Evolutionary conservation across 257 asterid species (phyloP).

Genomic region (Linderniella brevidens): DNA sequence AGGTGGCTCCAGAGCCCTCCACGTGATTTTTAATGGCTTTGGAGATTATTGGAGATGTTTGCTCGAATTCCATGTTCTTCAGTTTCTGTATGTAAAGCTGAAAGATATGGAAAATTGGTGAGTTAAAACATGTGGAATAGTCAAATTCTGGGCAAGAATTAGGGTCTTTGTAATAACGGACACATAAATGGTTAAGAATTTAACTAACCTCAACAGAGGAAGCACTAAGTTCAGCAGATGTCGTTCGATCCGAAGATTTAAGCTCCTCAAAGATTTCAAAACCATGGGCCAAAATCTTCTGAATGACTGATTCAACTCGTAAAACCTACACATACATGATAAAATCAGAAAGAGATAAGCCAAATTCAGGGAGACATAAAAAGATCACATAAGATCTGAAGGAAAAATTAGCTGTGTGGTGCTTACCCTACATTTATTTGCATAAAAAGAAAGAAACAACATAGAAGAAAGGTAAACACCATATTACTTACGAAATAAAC

Average conservation of each 20-base stretch:
- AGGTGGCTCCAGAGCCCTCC: conserved; percentile 54
- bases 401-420: neutral
- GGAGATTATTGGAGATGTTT: conserved; percentile 31
- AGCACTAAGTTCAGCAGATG: conserved; percentile 31
- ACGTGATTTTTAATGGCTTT: conserved; percentile 41
- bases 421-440: neutral
- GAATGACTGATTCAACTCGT: conserved; percentile 51
- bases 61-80: conserved; percentile 35
- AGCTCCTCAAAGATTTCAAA: conserved; percentile 56
- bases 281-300: conserved; percentile 27
- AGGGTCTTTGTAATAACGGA: neutral
- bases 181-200: neutral
- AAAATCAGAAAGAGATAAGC: neutral
- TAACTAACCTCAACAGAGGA: conserved; percentile 61
- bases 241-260: conserved; percentile 32
- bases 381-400: no score
- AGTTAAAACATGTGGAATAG: neutral
- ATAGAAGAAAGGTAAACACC: neutral
- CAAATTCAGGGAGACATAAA: neutral
- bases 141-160: neutral
- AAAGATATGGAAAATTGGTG: conserved; percentile 1
- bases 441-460: neutral
- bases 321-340: conserved; percentile 27
- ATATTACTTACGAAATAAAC: conserved; percentile 53
- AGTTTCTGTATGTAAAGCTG: conserved; percentile 42